Percentiles rank a stretch among this genome's conserved stretches.
Conservation (phyloP, 2,329 filamentous ascomycete genomes). For the Penicillium sumatraense region DNA sequence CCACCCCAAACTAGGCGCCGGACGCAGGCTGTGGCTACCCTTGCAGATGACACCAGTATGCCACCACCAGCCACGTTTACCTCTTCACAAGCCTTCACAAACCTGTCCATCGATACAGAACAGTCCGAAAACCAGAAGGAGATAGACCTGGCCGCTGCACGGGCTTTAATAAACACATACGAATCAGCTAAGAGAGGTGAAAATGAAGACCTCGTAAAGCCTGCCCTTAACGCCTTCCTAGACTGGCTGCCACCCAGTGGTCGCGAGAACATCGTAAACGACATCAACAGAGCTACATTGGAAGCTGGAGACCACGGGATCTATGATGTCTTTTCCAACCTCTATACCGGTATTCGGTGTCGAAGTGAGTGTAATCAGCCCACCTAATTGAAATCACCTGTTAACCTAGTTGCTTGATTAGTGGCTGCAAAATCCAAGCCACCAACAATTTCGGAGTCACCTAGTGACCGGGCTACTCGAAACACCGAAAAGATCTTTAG, state of each 20-base stretch:
- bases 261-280: not conserved
- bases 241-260: not conserved
- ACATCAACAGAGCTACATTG: not conserved
- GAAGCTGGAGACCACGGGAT: not conserved
- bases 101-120: not conserved
- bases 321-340: not conserved
- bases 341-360: not conserved
- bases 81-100: too few relatives aligned
- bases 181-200: not conserved
- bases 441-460: not conserved
- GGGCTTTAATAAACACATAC: not conserved
- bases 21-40: too few relatives aligned
- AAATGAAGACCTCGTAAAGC: not conserved
- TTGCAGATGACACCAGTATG: too few relatives aligned
- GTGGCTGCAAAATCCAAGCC: not conserved
- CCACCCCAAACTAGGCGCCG: too few relatives aligned
- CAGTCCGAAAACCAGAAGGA: not conserved
- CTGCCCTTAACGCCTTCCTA: not conserved
- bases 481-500: not conserved
- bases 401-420: not conserved
- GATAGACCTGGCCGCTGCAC: not conserved
- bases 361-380: not conserved
- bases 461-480: not conserved
- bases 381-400: not conserved
- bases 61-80: too few relatives aligned